Base-by-base conservation (phyloP, 2,329 filamentous ascomycete species). In the Plenodomus tracheiphilus region DNA sequence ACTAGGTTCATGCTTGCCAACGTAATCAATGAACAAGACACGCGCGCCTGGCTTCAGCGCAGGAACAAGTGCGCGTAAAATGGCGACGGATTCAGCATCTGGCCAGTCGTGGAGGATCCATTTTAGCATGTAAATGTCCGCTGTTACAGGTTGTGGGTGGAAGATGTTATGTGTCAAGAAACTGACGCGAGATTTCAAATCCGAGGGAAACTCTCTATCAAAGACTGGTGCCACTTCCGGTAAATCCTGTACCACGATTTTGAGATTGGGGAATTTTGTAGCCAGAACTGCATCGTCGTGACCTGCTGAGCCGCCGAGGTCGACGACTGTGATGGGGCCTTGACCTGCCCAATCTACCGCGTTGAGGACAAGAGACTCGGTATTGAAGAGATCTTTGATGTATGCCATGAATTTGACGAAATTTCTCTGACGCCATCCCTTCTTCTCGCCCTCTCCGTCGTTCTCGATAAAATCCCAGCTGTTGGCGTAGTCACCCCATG, bases 51-150 rank as follows among this genome's bases (percentile, higher is more conserved):
- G 76, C 65, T 84, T 81, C 43, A 85, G 67, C 28, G 81, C 77
- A 1, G 82, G 81, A 2, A 82, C 68, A 8, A 85, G 71, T 17
- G 75, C 77, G 51, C 74, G 73, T 32, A 68, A 43, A n/a, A 70
- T 64, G 3, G 54, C 49, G 17, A 68, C 47, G 1, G 58, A 58
- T 32, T 69, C 61, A 81, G 76, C 75, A 13, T 82, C 82, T 0
- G 81, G 79, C 71, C 83, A 83, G 69, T 86, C 84, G 63, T 86
- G 82, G 7, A 86, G 67, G 53, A 86, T 84, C 75, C 79, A 80
- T 40, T 81, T 79, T 66, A 85, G 79, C 57, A 81, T 57, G 69
- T 85, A 86, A 16, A 84, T 62, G 45, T 68, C 65, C n/a, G 66
- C 84, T 40, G 77, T 70, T 13, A 81, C 73, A 0, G 78, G 75